Conservation (phyloP, 805 yeast species). For the Myxozyma neotropica region DNA sequence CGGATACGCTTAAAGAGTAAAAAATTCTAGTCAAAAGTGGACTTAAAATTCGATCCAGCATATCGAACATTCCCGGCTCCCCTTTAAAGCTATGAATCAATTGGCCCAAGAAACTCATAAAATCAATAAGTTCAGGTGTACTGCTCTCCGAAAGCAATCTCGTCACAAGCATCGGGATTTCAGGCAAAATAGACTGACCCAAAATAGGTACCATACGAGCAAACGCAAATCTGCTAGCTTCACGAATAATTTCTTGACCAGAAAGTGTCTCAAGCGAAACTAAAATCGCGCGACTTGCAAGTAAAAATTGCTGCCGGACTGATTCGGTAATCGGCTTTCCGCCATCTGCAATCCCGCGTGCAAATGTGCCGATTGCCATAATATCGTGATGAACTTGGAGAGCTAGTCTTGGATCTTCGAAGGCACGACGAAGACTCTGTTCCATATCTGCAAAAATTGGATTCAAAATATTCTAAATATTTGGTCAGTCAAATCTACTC, state of each 20-base stretch:
- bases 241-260: conserved; percentile 70
- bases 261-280: conserved; percentile 79
- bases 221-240: conserved; percentile 77
- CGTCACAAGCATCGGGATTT: conserved; percentile 70
- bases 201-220: conserved; percentile 83
- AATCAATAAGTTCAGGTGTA: conserved; percentile 65
- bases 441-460: conserved; percentile 78
- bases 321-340: conserved; percentile 31
- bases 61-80: conserved; percentile 67
- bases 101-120: conserved; percentile 84
- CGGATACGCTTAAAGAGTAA: conserved; percentile 26
- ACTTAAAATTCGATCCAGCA: conserved; percentile 69
- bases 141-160: conserved; percentile 62
- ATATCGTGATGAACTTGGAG: conserved; percentile 83
- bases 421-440: conserved; percentile 53
- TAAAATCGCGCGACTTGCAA: conserved; percentile 77
- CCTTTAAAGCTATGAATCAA: conserved; percentile 71
- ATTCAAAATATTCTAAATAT: conserved; percentile 64
- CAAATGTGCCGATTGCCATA: conserved; percentile 86
- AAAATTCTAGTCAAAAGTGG: conserved; percentile 59
- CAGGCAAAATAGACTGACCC: conserved; percentile 53
- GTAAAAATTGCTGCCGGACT: conserved; percentile 56
- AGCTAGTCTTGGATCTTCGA: conserved; percentile 50
- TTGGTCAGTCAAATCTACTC: neutral
- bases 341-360: conserved; percentile 74